phyloP scores from a whole-genome alignment of 176 grass and related monocot genomes.

The Carex pumila region DNA sequence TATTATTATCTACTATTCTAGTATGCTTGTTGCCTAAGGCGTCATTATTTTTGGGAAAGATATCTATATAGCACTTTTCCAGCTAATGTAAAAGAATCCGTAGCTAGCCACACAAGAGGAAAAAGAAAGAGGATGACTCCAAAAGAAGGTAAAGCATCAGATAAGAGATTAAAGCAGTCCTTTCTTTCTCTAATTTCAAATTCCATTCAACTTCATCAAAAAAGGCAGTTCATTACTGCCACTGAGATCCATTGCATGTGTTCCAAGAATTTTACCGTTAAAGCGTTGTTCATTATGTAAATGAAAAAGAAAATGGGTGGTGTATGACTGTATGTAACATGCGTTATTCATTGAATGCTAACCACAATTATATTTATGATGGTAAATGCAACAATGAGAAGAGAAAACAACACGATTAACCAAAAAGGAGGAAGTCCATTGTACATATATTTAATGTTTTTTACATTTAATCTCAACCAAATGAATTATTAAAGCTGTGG shows the following conservation, averaged over 20 bases:
- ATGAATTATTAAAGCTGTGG: not conserved
- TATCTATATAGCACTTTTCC: conserved; percentile 2
- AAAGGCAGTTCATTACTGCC: not conserved
- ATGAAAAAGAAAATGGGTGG: not conserved
- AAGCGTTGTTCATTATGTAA: not conserved
- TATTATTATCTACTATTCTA: not conserved
- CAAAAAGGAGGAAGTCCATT: not conserved
- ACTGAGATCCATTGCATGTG: not conserved
- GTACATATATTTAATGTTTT: not conserved
- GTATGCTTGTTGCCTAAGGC: not conserved
- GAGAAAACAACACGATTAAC: not conserved
- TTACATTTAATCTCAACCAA: not conserved
- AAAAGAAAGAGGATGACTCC: conserved; percentile 17
- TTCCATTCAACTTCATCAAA: not conserved
- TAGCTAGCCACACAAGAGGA: conserved; percentile 4
- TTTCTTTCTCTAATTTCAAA: conserved; percentile 16
- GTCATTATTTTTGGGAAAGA: conserved; percentile 13
- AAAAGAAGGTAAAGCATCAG: conserved; percentile 56
- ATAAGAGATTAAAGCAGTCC: not conserved
- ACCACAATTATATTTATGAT: not conserved
- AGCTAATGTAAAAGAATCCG: conserved; percentile 2
- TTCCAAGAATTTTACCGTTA: conserved; percentile 20
- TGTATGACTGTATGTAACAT: not conserved
- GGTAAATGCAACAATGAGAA: not conserved
- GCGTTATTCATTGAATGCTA: not conserved